A percentile compares a stretch with the other conserved stretches of the same genome.
Conservation (phyloP, 1,139 yeast genomes). For the Yamadazyma diospyri region DNA sequence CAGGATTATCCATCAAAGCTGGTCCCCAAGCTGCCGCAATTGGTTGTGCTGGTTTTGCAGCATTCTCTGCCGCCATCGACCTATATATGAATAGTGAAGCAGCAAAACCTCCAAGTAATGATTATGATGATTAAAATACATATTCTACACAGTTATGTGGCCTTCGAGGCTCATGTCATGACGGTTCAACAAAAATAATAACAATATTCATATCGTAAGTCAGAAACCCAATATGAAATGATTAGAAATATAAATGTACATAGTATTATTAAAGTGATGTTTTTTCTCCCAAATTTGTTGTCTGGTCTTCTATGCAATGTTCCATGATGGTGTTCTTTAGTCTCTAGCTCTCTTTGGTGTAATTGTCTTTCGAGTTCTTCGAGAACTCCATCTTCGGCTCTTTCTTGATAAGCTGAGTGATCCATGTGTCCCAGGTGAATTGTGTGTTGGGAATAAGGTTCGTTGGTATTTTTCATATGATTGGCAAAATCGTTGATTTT, state of each 20-base stretch:
- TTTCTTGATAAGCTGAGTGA: neutral
- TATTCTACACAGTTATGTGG: slow-evolving; percentile 4
- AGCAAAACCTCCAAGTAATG: slow-evolving; percentile 81
- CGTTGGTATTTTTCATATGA: neutral
- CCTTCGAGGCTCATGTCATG: too few relatives aligned
- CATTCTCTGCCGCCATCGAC: slow-evolving; percentile 91
- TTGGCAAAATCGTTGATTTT: neutral
- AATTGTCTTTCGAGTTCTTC: neutral
- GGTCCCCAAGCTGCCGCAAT: slow-evolving; percentile 91
- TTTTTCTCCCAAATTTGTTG: neutral
- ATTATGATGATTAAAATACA: slow-evolving; percentile 66
- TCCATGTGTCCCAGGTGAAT: neutral
- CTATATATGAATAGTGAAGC: slow-evolving; percentile 84
- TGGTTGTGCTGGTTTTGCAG: slow-evolving; percentile 98
- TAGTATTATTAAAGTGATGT: slow-evolving; percentile 1
- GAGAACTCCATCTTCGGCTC: neutral
- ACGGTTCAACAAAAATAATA: slow-evolving; percentile 36
- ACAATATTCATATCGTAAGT: slow-evolving; percentile 34
- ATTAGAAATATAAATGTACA: slow-evolving; percentile 12
- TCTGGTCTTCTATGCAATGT: neutral
- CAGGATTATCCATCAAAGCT: slow-evolving; percentile 82
- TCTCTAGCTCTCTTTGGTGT: too few relatives aligned
- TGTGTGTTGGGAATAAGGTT: neutral
- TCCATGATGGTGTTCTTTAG: neutral
- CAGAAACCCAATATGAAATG: slow-evolving; percentile 26